Conservation (phyloP, 164 flowering plant genomes). For the Taxillus chinensis region DNA sequence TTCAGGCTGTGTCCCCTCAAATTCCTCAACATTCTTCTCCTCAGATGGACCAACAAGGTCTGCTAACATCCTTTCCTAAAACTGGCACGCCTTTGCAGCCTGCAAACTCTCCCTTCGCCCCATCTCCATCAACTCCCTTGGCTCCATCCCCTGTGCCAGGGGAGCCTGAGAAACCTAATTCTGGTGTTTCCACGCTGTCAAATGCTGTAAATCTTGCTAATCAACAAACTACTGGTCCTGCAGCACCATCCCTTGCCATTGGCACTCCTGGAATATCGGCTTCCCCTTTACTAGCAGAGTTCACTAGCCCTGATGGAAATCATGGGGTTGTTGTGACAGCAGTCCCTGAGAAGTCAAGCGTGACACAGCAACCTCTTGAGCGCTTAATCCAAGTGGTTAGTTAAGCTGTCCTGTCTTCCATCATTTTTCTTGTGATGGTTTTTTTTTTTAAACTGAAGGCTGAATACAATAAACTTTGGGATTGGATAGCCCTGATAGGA, state of each 20-base stretch:
- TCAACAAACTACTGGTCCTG: conserved; percentile 33
- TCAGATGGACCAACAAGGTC: conserved; percentile 72
- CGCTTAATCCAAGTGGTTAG: conserved; percentile 77
- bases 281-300: conserved; percentile 83
- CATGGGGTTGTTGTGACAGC: conserved; percentile 37
- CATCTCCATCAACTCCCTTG: conserved; percentile 80
- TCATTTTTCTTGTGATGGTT: not conserved
- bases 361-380: conserved; percentile 66
- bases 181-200: conserved; percentile 46
- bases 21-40: conserved; percentile 69
- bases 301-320: conserved; percentile 44
- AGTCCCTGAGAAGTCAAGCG: conserved; percentile 43
- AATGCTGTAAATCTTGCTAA: conserved; percentile 54
- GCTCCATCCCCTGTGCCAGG: conserved; percentile 82
- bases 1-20: conserved; percentile 67
- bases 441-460: not conserved
- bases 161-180: conserved; percentile 55
- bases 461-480: too few relatives aligned
- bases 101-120: conserved; percentile 69
- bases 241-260: conserved; percentile 58
- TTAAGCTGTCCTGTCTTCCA: conserved; percentile 7
- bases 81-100: conserved; percentile 69
- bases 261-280: conserved; percentile 94
- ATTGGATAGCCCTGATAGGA: too few relatives aligned
- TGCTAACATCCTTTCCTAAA: conserved; percentile 42